These are phyloP conservation scores for Boletus pseudopeckii DNA, from an alignment of 768 basidiomycete species.

Conservation along the genomic window DNA sequence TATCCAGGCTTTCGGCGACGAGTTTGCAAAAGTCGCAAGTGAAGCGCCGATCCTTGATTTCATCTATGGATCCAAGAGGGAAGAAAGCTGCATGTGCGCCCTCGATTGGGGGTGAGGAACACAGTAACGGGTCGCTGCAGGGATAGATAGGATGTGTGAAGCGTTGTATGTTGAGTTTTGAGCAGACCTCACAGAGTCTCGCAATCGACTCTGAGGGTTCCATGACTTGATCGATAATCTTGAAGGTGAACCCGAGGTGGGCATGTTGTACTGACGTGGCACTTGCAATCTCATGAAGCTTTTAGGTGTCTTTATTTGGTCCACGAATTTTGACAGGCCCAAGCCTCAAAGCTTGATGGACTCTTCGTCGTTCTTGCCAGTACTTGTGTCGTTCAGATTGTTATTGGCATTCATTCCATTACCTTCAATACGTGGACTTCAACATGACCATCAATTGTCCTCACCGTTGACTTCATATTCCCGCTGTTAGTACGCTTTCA, in stretches of 20 bases:
- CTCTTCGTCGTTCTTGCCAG: conserved; percentile 29
- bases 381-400: conserved; percentile 47
- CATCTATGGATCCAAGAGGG: conserved; percentile 10
- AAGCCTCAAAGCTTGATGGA: no score
- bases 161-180: conserved; percentile 1
- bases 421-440: conserved; percentile 42
- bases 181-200: conserved; percentile 8
- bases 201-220: neutral
- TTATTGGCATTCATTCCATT: conserved; percentile 45
- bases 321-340: no score
- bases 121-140: neutral
- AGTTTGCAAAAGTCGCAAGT: conserved; percentile 14
- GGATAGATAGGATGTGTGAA: neutral
- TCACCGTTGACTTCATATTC: conserved; percentile 79
- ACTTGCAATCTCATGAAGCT: no score
- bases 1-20: conserved; percentile 8
- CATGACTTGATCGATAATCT: conserved; percentile 2
- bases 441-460: conserved; percentile 71
- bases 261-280: no score
- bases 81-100: neutral
- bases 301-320: no score
- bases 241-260: neutral
- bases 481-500: conserved; percentile 52
- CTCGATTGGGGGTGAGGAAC: neutral
- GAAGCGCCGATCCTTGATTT: conserved; percentile 12